Conservation (phyloP, 208 protist species). For the Balamuthia mandrillaris region DNA sequence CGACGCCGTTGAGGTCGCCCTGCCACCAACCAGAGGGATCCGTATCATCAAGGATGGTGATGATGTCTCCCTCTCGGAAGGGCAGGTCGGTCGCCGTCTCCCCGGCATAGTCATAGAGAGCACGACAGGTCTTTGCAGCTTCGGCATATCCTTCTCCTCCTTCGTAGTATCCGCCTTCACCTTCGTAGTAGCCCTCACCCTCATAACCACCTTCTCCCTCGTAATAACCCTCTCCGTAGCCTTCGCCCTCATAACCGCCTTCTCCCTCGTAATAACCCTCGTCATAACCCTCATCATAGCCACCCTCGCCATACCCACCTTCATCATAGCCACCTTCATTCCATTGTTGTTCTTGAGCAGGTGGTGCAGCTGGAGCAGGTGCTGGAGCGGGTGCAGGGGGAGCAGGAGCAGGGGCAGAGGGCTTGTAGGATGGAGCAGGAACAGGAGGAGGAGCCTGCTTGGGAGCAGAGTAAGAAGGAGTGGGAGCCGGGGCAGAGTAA, state of each 20-base stretch:
- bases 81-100: constrained; percentile 40
- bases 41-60: constrained; percentile 39
- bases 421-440: not conserved
- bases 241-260: not conserved
- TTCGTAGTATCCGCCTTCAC: not conserved
- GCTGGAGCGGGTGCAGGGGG: too few species aligned
- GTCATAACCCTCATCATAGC: not conserved
- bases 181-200: not conserved
- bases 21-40: constrained; percentile 43
- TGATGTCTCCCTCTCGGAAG: constrained; percentile 43
- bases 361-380: not conserved
- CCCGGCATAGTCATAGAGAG: constrained; percentile 40
- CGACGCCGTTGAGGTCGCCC: constrained; percentile 43
- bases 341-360: not conserved
- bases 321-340: constrained; percentile 35
- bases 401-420: constrained; percentile 30
- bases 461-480: not conserved
- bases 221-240: not conserved
- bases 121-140: not conserved
- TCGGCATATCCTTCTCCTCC: not conserved
- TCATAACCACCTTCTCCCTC: not conserved
- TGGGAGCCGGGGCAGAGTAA: not conserved
- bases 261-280: constrained; percentile 1
- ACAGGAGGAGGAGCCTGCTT: not conserved
- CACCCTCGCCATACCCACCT: not conserved